phyloP scores from a whole-genome alignment of 371 early-diverging fungal genomes.

The Entomophthora muscae region DNA sequence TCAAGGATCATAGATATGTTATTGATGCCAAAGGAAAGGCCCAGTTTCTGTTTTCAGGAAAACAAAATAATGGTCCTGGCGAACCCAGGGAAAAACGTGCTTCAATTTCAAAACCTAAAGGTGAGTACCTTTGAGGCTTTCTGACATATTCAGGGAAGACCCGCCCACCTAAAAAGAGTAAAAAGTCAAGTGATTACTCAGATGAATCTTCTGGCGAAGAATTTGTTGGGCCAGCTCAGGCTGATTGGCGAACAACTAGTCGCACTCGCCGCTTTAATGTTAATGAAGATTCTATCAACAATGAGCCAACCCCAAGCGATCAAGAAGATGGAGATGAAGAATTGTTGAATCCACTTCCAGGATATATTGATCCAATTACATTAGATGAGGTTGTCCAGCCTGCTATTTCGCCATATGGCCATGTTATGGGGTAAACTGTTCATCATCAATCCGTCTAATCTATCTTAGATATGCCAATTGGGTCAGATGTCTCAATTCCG shows the following conservation, averaged over 20 bases:
- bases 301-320: constrained; percentile 7
- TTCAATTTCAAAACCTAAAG: neutral
- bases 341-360: constrained; percentile 62
- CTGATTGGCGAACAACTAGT: constrained; percentile 16
- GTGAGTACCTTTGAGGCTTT: neutral
- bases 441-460: constrained; percentile 4
- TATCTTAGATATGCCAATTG: constrained; percentile 56
- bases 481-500: constrained; percentile 75
- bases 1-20: constrained; percentile 78
- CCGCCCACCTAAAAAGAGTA: neutral
- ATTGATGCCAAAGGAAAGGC: constrained; percentile 74
- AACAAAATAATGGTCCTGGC: constrained; percentile 51
- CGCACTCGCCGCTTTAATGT: constrained; percentile 25
- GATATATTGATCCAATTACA: constrained; percentile 84
- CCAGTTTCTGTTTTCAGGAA: constrained; percentile 60
- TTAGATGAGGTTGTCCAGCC: constrained; percentile 78
- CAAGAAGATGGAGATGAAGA: constrained; percentile 13
- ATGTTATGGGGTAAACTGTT: constrained; percentile 83
- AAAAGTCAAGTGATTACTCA: neutral
- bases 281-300: constrained; percentile 22
- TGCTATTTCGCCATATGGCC: constrained; percentile 88
- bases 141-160: neutral
- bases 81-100: constrained; percentile 35
- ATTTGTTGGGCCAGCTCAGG: constrained; percentile 13
- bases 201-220: constrained; percentile 15